phyloP scores from a whole-genome alignment of 2,329 filamentous ascomycete genomes.

The Annulohypoxylon truncatum region DNA sequence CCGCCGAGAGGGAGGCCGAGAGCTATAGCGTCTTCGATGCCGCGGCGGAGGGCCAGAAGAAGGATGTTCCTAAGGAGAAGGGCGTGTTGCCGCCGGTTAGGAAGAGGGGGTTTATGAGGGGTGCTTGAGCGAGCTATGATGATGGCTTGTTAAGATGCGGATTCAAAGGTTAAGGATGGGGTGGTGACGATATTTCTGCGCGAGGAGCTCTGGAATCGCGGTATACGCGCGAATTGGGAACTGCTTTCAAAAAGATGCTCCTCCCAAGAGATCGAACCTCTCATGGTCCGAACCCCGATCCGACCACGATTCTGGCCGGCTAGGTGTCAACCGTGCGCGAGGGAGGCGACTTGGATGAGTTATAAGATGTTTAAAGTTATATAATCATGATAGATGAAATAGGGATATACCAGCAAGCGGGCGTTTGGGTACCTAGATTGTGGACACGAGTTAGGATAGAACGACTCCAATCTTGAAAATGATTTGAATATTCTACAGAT shows the following conservation, averaged over 20 bases:
- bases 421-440: slow-evolving; percentile 4
- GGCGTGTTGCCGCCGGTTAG: slow-evolving; percentile 47
- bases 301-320: neutral
- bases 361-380: neutral
- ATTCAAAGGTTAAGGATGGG: neutral
- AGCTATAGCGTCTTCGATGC: slow-evolving; percentile 45
- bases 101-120: slow-evolving; percentile 51
- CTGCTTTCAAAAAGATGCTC: neutral
- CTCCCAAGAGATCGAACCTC: neutral
- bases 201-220: neutral
- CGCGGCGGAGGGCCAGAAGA: slow-evolving; percentile 43
- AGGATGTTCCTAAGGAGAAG: slow-evolving; percentile 45
- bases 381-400: neutral
- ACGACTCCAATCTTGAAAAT: neutral
- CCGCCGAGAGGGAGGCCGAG: slow-evolving; percentile 44
- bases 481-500: neutral
- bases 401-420: neutral
- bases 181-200: neutral
- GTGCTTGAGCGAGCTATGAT: slow-evolving; percentile 32
- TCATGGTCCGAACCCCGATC: neutral
- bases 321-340: neutral
- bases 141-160: neutral
- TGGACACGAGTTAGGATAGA: slow-evolving; percentile 4
- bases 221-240: neutral
- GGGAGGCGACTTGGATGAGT: neutral